Conservation (phyloP, 306 rosid species). For the Aeschynomene evenia region DNA sequence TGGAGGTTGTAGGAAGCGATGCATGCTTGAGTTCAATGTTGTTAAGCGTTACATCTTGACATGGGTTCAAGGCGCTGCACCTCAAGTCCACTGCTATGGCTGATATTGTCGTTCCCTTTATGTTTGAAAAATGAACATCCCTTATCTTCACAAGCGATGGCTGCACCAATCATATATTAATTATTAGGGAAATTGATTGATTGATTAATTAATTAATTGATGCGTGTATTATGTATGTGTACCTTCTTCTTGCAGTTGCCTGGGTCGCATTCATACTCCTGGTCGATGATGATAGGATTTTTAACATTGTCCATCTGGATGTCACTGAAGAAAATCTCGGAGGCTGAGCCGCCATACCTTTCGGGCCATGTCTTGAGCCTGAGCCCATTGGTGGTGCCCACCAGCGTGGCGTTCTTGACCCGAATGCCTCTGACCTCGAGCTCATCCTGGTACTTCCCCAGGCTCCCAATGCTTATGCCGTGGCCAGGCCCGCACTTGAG, state of each 20-base stretch:
- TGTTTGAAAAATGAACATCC: slow-evolving; percentile 41
- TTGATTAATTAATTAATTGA: no score
- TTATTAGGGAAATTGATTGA: no score
- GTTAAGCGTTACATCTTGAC: slow-evolving; percentile 36
- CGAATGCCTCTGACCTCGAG: slow-evolving; percentile 24
- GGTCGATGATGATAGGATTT: slow-evolving; percentile 45
- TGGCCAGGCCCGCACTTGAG: slow-evolving; percentile 50
- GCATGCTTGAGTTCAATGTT: slow-evolving; percentile 43
- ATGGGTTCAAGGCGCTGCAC: slow-evolving; percentile 54
- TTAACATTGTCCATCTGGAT: slow-evolving; percentile 36
- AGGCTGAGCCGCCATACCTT: slow-evolving; percentile 13
- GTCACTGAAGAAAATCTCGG: slow-evolving; percentile 26
- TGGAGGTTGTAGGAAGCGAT: slow-evolving; percentile 12
- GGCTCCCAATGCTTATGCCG: slow-evolving; percentile 48
- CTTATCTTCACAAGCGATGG: slow-evolving; percentile 57
- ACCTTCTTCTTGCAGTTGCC: slow-evolving; percentile 36
- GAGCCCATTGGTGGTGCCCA: slow-evolving; percentile 39
- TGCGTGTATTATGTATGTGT: no score
- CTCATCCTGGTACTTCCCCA: slow-evolving; percentile 34
- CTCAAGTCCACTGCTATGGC: slow-evolving; percentile 44
- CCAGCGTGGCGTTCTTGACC: slow-evolving; percentile 19
- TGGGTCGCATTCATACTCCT: slow-evolving; percentile 36
- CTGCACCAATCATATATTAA: no score
- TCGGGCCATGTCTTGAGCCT: slow-evolving; percentile 45
- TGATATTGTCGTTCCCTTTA: slow-evolving; percentile 56